phyloP scores from a whole-genome alignment of 2,329 filamentous ascomycete species.

The Geoglossum cookeanum region DNA sequence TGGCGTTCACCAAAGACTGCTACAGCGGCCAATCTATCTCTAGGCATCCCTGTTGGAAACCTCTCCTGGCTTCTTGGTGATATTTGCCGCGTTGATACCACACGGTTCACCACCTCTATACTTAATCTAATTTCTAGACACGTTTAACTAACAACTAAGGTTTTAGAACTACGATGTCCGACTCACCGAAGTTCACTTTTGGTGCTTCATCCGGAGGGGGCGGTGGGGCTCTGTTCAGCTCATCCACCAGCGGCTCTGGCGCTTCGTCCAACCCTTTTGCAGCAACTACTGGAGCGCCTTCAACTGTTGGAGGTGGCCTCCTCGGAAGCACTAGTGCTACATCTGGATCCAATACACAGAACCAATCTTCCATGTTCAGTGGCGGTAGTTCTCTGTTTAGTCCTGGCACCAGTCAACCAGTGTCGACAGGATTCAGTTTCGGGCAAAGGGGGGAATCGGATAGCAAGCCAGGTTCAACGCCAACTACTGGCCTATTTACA shows the following conservation, averaged over 20 bases:
- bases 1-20: background rate
- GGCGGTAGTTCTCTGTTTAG: slow-evolving; percentile 3
- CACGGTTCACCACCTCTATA: background rate
- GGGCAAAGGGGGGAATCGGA: slow-evolving; percentile 11
- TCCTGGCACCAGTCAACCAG: background rate
- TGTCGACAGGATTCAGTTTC: slow-evolving; percentile 17
- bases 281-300: slow-evolving; percentile 9
- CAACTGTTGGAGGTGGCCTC: slow-evolving; percentile 17
- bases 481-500: slow-evolving; percentile 18
- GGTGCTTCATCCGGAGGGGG: slow-evolving; percentile 17
- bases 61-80: background rate
- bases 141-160: background rate
- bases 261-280: slow-evolving; percentile 17
- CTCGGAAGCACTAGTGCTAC: slow-evolving; percentile 18
- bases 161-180: slow-evolving; percentile 4
- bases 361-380: slow-evolving; percentile 14
- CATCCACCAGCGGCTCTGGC: slow-evolving; percentile 3
- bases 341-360: slow-evolving; percentile 11
- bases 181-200: slow-evolving; percentile 18
- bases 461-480: slow-evolving; percentile 12
- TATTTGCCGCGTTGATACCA: background rate
- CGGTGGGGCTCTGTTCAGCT: slow-evolving; percentile 19
- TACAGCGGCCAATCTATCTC: background rate
- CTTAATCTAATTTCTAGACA: background rate
- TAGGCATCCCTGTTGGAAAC: background rate